phyloP scores from a whole-genome alignment of 2,329 filamentous ascomycete genomes.

The Xylariaceae sp. region DNA sequence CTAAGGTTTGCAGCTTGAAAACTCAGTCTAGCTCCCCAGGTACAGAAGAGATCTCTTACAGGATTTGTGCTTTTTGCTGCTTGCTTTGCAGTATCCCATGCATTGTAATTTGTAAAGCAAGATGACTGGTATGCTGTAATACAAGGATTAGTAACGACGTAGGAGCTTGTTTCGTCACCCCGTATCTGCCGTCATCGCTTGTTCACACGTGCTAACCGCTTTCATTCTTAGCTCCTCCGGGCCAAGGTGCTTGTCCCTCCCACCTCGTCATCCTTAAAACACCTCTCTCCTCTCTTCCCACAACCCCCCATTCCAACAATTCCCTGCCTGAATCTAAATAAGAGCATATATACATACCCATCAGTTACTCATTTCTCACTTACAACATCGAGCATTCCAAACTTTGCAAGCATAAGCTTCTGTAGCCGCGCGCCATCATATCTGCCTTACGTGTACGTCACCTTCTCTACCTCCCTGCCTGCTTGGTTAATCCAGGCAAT shows the following conservation, averaged over 20 bases:
- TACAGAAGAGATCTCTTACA: too few species aligned
- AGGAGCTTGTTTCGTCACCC: constrained; percentile 12
- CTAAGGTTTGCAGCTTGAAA: too few species aligned
- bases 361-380: constrained; percentile 9
- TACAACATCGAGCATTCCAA: neutral
- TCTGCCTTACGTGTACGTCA: constrained; percentile 6
- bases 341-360: neutral
- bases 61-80: too few species aligned
- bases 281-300: constrained; percentile 16
- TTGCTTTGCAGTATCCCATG: too few species aligned
- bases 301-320: constrained; percentile 18
- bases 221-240: constrained; percentile 18
- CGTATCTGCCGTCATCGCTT: constrained; percentile 21
- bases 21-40: too few species aligned
- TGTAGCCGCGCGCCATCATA: constrained; percentile 1
- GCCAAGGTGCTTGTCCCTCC: constrained; percentile 11
- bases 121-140: too few species aligned
- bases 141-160: neutral
- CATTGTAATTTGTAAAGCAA: too few species aligned
- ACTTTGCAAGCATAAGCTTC: constrained; percentile 4
- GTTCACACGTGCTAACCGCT: constrained; percentile 14
- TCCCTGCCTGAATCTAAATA: constrained; percentile 12
- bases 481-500: neutral
- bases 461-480: neutral
- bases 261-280: constrained; percentile 18